phyloP scores from a whole-genome alignment of 2,329 filamentous ascomycete species.

The Sporothrix globosa region DNA sequence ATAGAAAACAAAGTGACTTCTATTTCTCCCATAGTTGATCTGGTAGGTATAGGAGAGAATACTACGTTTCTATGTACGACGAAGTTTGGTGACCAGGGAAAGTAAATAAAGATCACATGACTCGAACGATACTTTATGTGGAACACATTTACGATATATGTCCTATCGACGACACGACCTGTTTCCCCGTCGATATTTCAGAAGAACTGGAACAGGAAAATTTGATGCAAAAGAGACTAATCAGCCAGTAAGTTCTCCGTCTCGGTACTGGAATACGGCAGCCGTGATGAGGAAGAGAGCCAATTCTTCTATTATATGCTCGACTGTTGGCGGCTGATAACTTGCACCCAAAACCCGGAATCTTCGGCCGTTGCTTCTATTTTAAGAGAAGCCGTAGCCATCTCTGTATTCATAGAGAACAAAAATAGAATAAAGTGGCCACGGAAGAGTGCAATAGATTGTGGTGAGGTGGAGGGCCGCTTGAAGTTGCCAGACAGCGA shows the following conservation, averaged over 20 bases:
- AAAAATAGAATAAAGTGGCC: background rate
- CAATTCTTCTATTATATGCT: background rate
- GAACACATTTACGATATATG: too few relatives aligned
- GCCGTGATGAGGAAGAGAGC: background rate
- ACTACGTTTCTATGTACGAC: too few relatives aligned
- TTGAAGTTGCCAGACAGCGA: background rate
- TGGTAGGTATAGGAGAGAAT: too few relatives aligned
- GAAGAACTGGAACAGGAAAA: background rate
- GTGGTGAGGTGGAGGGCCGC: background rate
- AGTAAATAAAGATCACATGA: slow-evolving; percentile 12
- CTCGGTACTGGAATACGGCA: background rate
- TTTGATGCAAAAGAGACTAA: background rate
- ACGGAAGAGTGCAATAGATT: slow-evolving; percentile 7
- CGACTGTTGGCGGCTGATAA: background rate
- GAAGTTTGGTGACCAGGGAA: background rate
- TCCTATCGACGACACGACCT: too few relatives aligned
- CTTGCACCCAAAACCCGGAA: background rate
- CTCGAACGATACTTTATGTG: too few relatives aligned
- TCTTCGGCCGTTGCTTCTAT: background rate
- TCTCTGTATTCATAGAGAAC: background rate
- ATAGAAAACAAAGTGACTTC: too few relatives aligned
- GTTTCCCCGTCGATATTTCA: background rate
- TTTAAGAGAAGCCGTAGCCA: background rate
- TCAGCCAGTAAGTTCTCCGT: background rate
- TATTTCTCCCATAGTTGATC: too few relatives aligned